Evolutionary conservation across 805 yeast genomes (phyloP).

Genomic region (Wickerhamomyces bovis): DNA sequence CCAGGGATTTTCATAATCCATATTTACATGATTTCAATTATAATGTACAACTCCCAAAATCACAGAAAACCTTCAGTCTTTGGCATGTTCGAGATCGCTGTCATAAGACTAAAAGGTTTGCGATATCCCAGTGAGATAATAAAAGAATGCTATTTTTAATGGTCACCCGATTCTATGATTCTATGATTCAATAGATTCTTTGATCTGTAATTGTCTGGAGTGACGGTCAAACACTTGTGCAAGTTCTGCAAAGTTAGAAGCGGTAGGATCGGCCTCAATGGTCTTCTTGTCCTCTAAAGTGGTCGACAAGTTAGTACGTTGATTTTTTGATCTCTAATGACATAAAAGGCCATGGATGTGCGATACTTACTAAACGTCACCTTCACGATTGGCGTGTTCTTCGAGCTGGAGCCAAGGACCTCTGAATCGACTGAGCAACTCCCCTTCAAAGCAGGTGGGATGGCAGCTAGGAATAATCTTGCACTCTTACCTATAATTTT

Average conservation of each 20-base stretch:
- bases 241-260: constrained; percentile 52
- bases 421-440: constrained; percentile 59
- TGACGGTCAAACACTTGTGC: constrained; percentile 68
- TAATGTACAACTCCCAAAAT: not conserved
- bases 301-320: too few species aligned
- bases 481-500: constrained; percentile 63
- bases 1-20: not conserved
- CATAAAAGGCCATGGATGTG: too few species aligned
- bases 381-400: constrained; percentile 52
- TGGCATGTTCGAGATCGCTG: too few species aligned
- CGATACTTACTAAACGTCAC: constrained; percentile 49
- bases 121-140: not conserved
- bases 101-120: too few species aligned
- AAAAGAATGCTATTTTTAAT: not conserved
- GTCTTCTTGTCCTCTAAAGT: constrained; percentile 59
- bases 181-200: constrained; percentile 54
- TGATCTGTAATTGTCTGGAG: constrained; percentile 68
- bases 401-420: constrained; percentile 42
- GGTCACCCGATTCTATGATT: too few species aligned
- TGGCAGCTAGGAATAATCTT: constrained; percentile 68
- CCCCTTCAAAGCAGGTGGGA: constrained; percentile 69
- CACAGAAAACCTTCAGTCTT: too few species aligned
- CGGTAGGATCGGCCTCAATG: constrained; percentile 60
- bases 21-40: not conserved
- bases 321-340: too few species aligned